Base-by-base conservation (phyloP, 805 yeast species). In the Blastobotrys mokoenaii region DNA sequence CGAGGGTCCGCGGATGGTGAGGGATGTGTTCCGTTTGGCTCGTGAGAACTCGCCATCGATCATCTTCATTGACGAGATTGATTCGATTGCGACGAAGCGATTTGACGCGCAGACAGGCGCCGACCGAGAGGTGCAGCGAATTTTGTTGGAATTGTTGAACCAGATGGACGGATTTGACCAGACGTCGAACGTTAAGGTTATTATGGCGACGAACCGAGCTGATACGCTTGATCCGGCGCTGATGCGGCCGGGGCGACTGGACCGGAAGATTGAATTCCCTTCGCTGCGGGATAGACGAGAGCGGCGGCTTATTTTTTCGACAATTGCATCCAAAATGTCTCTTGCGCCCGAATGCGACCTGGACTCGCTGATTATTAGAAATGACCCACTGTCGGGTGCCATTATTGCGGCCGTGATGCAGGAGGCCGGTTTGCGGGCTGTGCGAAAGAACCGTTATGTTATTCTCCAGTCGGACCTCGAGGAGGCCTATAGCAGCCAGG, bases 121-220 rank as follows among this genome's bases (percentile, higher is more conserved):
- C 31, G 99, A 93, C 69, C 81, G 98, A 68, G 98, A 90, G 67
- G 90, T 90, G 62, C 98, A 90, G 71, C 83, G 98, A 70, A 90
- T 97, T 2, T 73, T 90, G 62, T 89, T 90, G 97, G 98, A 90
- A 68, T 72, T 90, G 61, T 76, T 90, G 58, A 90, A 90, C 63
- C 97, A 93, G 68, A 89, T 90, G 97, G 99, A 93, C 68, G 99
- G 99, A 42, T 93, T 93, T 58, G 99, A 93, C 63, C 98, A 93
- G 70, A 71, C 84, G 1, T 79, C 96, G 5, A 89, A 88, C 52
- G 98, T 93, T 44, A 93, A 93, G 71, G 97, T 93, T 32, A 93
- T 93, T 52, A 93, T 93, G 99, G 98, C 99, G 36, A 93, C 99
- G 10, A 93, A 93, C 69, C 84, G 99, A 70, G 96, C 96, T n/a